Conservation (phyloP, 2,329 filamentous ascomycete genomes). For the Sclerotinia borealis region DNA sequence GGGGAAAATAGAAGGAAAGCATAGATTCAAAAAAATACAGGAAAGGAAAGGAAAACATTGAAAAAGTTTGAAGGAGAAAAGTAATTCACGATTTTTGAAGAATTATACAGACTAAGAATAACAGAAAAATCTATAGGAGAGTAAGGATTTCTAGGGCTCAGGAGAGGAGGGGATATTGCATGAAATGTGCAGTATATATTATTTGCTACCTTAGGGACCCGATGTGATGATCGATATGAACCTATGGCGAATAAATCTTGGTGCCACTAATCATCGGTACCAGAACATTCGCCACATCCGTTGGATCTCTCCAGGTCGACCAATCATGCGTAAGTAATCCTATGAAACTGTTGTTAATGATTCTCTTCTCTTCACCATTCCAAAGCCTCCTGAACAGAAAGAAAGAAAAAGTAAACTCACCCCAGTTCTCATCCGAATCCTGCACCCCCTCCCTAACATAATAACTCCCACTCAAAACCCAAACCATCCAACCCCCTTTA, state of each 20-base stretch:
- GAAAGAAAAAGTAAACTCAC: slow-evolving; percentile 34
- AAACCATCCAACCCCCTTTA: slow-evolving; percentile 52
- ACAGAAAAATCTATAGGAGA: too few relatives aligned
- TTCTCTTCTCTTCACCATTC: neutral
- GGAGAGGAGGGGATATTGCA: neutral
- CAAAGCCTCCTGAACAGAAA: neutral
- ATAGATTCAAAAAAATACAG: too few relatives aligned
- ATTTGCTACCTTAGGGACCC: neutral
- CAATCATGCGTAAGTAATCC: slow-evolving; percentile 7
- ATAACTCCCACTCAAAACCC: slow-evolving; percentile 54
- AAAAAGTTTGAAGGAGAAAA: too few relatives aligned
- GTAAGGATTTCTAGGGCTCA: too few relatives aligned
- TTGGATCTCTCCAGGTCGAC: slow-evolving; percentile 8
- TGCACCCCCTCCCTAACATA: slow-evolving; percentile 48
- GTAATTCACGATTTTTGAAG: too few relatives aligned
- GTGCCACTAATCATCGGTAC: slow-evolving; percentile 9
- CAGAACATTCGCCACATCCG: neutral
- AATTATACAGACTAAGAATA: too few relatives aligned
- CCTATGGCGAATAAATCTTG: slow-evolving; percentile 6
- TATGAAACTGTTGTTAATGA: neutral
- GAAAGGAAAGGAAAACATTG: too few relatives aligned
- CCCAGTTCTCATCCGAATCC: slow-evolving; percentile 54
- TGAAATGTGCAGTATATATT: neutral
- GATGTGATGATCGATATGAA: neutral
- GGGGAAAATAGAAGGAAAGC: too few relatives aligned